These are phyloP conservation scores for Blastocystis sp. DNA, from an alignment of 352 stramenopile species.

Conservation along the genomic window DNA sequence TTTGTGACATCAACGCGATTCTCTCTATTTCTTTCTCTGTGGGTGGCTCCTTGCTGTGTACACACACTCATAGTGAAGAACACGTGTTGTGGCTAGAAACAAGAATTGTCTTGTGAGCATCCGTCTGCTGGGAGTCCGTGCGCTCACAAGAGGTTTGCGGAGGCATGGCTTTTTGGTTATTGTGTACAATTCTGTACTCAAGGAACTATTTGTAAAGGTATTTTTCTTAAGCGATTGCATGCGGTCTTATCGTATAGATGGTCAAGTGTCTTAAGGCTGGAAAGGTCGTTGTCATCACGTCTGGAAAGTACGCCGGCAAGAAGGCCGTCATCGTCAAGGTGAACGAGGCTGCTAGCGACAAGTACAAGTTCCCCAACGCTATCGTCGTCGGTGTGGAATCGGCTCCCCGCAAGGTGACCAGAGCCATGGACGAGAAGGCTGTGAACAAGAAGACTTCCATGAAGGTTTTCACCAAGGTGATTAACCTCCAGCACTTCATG, in stretches of 20 bases:
- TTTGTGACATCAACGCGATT: no score
- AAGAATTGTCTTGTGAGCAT: not conserved
- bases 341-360: slow-evolving; percentile 64
- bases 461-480: slow-evolving; percentile 70
- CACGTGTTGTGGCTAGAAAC: not conserved
- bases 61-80: no score
- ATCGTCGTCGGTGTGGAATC: slow-evolving; percentile 62
- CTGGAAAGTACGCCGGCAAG: slow-evolving; percentile 70
- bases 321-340: slow-evolving; percentile 71
- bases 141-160: slow-evolving; percentile 23
- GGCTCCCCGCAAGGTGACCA: slow-evolving; percentile 61
- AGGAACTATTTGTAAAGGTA: slow-evolving; percentile 42
- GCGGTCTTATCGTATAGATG: slow-evolving; percentile 32
- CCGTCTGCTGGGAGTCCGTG: not conserved
- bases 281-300: slow-evolving; percentile 70
- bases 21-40: no score
- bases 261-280: slow-evolving; percentile 69
- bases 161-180: not conserved
- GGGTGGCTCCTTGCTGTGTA: no score
- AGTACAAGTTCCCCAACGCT: slow-evolving; percentile 68
- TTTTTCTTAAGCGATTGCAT: not conserved
- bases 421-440: slow-evolving; percentile 65
- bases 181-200: slow-evolving; percentile 55
- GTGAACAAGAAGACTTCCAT: slow-evolving; percentile 67
- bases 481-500: slow-evolving; percentile 71